These are phyloP conservation scores for Alternaria sp. DNA, from an alignment of 2,329 filamentous ascomycete species.

Conservation along the genomic window DNA sequence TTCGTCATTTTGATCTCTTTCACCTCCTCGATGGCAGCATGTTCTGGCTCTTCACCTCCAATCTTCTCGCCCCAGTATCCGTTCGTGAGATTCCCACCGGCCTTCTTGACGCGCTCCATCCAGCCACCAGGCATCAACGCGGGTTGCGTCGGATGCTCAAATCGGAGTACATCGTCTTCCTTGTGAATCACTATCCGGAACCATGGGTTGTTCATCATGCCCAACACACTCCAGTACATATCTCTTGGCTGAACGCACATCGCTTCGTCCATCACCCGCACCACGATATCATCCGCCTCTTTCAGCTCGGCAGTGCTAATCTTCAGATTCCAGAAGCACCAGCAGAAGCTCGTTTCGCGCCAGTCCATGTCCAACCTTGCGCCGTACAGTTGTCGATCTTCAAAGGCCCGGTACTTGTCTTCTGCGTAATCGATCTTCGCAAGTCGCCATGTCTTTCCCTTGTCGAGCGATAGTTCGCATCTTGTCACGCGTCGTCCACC, in stretches of 20 bases:
- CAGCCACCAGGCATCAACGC: constrained; percentile 79
- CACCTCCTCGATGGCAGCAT: constrained; percentile 55
- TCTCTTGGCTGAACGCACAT: constrained; percentile 87
- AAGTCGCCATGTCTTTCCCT: constrained; percentile 79
- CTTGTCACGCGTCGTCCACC: constrained; percentile 83
- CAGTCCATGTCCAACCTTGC: constrained; percentile 80
- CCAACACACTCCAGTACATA: constrained; percentile 94
- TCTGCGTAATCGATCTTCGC: constrained; percentile 83
- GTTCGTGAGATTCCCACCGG: constrained; percentile 79
- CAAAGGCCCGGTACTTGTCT: constrained; percentile 75
- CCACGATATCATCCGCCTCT: constrained; percentile 73
- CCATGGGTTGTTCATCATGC: constrained; percentile 99
- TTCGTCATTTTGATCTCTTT: constrained; percentile 81
- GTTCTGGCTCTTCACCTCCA: constrained; percentile 56
- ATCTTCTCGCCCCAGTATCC: constrained; percentile 83
- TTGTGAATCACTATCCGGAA: constrained; percentile 79
- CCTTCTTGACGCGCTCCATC: constrained; percentile 91
- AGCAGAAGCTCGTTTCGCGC: constrained; percentile 84
- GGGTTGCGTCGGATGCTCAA: constrained; percentile 89
- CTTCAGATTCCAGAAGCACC: constrained; percentile 87
- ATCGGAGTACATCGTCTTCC: constrained; percentile 68
- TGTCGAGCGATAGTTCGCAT: constrained; percentile 83
- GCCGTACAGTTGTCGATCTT: constrained; percentile 73
- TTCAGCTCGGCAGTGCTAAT: constrained; percentile 68
- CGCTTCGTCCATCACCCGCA: constrained; percentile 87